Conservation (phyloP, 768 basidiomycete genomes). For the Cubamyces sp. region DNA sequence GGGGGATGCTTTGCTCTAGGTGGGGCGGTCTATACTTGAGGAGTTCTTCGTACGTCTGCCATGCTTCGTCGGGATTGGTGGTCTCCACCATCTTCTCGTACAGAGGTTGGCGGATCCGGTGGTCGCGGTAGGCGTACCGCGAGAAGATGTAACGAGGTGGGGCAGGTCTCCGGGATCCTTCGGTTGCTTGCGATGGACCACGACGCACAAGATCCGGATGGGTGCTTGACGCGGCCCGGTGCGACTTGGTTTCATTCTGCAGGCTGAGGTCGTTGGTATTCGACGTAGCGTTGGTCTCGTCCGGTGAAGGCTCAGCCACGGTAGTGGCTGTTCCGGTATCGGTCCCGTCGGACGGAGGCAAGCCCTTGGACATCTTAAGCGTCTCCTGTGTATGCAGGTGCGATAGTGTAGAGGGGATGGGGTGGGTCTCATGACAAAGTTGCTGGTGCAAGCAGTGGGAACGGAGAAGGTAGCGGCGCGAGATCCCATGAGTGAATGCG, state of each 20-base stretch:
- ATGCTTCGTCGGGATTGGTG: constrained; percentile 14
- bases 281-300: background rate
- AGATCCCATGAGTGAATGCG: constrained; percentile 47
- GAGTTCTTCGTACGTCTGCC: constrained; percentile 16
- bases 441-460: constrained; percentile 19
- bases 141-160: background rate
- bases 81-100: constrained; percentile 11
- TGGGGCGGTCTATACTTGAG: constrained; percentile 11
- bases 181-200: background rate
- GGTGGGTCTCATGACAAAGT: constrained; percentile 14
- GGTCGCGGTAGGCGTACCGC: constrained; percentile 5
- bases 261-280: no score
- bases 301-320: no score
- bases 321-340: background rate
- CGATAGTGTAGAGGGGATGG: background rate
- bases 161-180: background rate
- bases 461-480: constrained; percentile 30
- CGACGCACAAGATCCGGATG: background rate
- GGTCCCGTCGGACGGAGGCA: background rate
- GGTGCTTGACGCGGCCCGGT: background rate
- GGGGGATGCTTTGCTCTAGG: constrained; percentile 32
- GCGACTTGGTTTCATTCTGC: no score
- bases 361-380: constrained; percentile 8
- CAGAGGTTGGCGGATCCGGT: background rate
- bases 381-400: constrained; percentile 13